phyloP scores from a whole-genome alignment of 1,284 basidiomycete genomes.

The Fomitopsis pinicola region DNA sequence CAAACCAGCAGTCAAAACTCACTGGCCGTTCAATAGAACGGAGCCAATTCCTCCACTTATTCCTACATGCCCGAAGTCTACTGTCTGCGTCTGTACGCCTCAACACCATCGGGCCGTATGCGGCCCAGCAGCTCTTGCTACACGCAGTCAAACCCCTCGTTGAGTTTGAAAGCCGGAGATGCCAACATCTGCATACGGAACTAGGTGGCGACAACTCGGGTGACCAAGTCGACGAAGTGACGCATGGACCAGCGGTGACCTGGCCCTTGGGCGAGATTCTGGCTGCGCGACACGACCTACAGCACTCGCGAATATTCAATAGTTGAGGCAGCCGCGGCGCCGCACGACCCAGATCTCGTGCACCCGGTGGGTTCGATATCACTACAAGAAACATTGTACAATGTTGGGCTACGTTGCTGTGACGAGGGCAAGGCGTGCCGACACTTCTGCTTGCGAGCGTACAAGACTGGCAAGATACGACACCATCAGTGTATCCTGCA shows the following conservation, averaged over 20 bases:
- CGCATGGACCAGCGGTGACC: slow-evolving; percentile 74
- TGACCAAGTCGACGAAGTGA: slow-evolving; percentile 7
- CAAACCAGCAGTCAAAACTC: not conserved
- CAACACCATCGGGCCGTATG: slow-evolving; percentile 92
- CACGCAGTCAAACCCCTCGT: slow-evolving; percentile 69
- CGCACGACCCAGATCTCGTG: slow-evolving; percentile 2
- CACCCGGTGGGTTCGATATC: not conserved
- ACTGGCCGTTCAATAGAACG: slow-evolving; percentile 44
- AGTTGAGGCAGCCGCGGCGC: slow-evolving; percentile 41
- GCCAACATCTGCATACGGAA: slow-evolving; percentile 42
- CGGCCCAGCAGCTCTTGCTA: slow-evolving; percentile 83
- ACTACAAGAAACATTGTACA: slow-evolving; percentile 2
- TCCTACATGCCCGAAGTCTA: slow-evolving; percentile 86
- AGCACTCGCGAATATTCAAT: slow-evolving; percentile 97
- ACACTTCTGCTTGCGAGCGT: slow-evolving; percentile 91
- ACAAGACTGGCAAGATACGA: slow-evolving; percentile 95
- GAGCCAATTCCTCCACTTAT: slow-evolving; percentile 83
- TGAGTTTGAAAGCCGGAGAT: slow-evolving; percentile 43
- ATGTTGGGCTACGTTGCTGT: slow-evolving; percentile 20
- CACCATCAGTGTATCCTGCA: slow-evolving; percentile 88
- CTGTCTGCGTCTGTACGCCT: slow-evolving; percentile 90
- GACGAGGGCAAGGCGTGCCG: slow-evolving; percentile 83
- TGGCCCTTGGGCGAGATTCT: slow-evolving; percentile 98
- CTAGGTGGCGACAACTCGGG: slow-evolving; percentile 15
- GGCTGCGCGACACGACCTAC: slow-evolving; percentile 85